Conservation (phyloP, 1,284 basidiomycete species). For the Irpex sp. region DNA sequence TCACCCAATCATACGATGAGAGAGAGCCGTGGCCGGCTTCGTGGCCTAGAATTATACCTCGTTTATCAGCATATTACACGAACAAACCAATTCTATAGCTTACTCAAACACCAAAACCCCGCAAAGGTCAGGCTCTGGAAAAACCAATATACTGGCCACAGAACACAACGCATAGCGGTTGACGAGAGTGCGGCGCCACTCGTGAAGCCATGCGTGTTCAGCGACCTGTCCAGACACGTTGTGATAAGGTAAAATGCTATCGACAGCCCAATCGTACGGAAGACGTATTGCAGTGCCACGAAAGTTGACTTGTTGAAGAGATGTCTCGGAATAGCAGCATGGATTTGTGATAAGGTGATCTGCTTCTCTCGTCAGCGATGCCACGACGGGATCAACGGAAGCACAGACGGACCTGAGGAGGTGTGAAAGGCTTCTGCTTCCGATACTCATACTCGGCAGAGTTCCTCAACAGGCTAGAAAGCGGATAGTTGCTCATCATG, state of each 20-base stretch:
- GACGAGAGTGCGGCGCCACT: conserved; percentile 21
- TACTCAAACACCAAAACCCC: conserved; percentile 48
- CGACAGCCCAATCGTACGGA: conserved; percentile 54
- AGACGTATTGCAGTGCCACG: conserved; percentile 55
- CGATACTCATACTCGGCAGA: conserved; percentile 39
- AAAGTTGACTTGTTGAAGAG: conserved; percentile 68
- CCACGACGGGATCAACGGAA: conserved; percentile 4
- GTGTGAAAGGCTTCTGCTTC: conserved; percentile 34
- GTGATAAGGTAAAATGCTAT: conserved; percentile 58
- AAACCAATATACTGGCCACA: conserved; percentile 63
- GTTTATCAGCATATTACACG: background rate
- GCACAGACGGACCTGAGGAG: conserved; percentile 24
- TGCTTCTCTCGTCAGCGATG: conserved; percentile 8
- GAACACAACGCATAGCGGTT: conserved; percentile 35
- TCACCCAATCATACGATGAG: conserved; percentile 33
- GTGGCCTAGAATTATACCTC: conserved; percentile 24
- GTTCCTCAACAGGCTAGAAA: conserved; percentile 30
- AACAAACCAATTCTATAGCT: background rate
- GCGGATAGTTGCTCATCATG: background rate
- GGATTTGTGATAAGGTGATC: conserved; percentile 44
- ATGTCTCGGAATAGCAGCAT: conserved; percentile 51
- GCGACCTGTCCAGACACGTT: conserved; percentile 50
- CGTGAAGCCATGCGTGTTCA: conserved; percentile 27
- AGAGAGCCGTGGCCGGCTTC: conserved; percentile 52
- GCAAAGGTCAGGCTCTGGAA: conserved; percentile 62